phyloP scores from a whole-genome alignment of 2,329 filamentous ascomycete species.

The Neobulgaria alba region DNA sequence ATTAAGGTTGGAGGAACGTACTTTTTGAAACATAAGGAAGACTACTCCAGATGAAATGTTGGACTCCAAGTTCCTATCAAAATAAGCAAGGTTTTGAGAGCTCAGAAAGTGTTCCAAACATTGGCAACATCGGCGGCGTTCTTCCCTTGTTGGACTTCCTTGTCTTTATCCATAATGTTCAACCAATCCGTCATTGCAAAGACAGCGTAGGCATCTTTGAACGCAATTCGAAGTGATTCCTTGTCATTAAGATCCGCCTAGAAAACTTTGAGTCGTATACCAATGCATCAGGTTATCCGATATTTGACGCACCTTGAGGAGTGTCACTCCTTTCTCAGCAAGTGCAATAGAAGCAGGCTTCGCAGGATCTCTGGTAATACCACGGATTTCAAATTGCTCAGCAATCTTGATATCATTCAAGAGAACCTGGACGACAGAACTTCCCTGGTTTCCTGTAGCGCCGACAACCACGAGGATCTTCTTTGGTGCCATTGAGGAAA shows the following conservation, averaged over 20 bases:
- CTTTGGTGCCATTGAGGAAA: slow-evolving; percentile 11
- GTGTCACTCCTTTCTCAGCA: slow-evolving; percentile 33
- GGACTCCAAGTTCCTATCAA: slow-evolving; percentile 29
- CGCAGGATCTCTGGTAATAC: slow-evolving; percentile 37
- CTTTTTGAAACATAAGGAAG: slow-evolving; percentile 32
- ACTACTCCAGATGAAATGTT: slow-evolving; percentile 37
- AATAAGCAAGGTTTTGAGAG: slow-evolving; percentile 1
- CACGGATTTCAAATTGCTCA: slow-evolving; percentile 37
- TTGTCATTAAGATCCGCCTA: slow-evolving; percentile 35
- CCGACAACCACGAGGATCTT: slow-evolving; percentile 38
- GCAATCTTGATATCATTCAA: slow-evolving; percentile 33
- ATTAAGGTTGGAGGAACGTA: slow-evolving; percentile 16
- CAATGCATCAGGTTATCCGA: not conserved
- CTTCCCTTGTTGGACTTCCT: slow-evolving; percentile 26
- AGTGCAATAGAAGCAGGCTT: slow-evolving; percentile 35
- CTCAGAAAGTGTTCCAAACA: slow-evolving; percentile 21
- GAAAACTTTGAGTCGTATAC: not conserved
- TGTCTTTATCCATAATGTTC: slow-evolving; percentile 25
- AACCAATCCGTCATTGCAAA: slow-evolving; percentile 19
- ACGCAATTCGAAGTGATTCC: slow-evolving; percentile 27
- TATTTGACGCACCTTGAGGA: slow-evolving; percentile 28
- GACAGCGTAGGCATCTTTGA: slow-evolving; percentile 16
- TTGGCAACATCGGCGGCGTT: slow-evolving; percentile 32
- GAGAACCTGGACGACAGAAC: slow-evolving; percentile 37
- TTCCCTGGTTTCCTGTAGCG: slow-evolving; percentile 41